These are phyloP conservation scores for Rhizophagus sp. DNA, from an alignment of 192 early-diverging fungal species.

Conservation along the genomic window DNA sequence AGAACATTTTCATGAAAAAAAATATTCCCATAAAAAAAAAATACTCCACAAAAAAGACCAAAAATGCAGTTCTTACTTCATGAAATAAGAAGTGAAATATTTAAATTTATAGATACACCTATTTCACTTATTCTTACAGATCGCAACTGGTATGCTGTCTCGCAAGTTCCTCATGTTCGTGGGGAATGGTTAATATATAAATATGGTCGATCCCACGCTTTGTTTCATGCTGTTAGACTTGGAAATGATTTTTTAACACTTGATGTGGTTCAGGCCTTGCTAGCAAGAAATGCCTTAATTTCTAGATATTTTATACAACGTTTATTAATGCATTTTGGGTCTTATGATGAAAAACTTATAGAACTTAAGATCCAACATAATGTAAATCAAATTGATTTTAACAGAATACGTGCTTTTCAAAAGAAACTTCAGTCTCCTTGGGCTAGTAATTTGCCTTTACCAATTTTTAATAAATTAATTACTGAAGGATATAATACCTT, in stretches of 20 bases:
- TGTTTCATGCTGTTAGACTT: constrained; percentile 3
- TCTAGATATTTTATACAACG: constrained; percentile 18
- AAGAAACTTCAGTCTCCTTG: background rate
- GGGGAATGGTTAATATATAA: background rate
- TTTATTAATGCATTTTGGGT: background rate
- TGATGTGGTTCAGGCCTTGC: background rate
- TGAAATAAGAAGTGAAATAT: background rate
- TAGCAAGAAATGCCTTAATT: background rate
- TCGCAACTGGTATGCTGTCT: background rate
- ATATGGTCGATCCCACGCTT: constrained; percentile 10
- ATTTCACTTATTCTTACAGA: background rate
- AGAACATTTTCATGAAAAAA: too few relatives aligned
- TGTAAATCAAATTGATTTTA: background rate
- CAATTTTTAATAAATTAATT: background rate
- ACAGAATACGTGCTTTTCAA: background rate
- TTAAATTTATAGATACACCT: background rate
- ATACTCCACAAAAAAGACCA: too few relatives aligned
- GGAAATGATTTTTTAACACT: background rate
- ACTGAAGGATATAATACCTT: background rate
- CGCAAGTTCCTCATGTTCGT: background rate
- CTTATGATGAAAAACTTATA: background rate
- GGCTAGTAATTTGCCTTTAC: background rate
- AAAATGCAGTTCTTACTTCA: too few relatives aligned
- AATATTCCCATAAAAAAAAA: too few relatives aligned
- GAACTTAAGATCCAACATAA: background rate